Evolutionary conservation across 2,329 filamentous ascomycete species (phyloP).

Genomic region (Parastagonospora avenae): DNA sequence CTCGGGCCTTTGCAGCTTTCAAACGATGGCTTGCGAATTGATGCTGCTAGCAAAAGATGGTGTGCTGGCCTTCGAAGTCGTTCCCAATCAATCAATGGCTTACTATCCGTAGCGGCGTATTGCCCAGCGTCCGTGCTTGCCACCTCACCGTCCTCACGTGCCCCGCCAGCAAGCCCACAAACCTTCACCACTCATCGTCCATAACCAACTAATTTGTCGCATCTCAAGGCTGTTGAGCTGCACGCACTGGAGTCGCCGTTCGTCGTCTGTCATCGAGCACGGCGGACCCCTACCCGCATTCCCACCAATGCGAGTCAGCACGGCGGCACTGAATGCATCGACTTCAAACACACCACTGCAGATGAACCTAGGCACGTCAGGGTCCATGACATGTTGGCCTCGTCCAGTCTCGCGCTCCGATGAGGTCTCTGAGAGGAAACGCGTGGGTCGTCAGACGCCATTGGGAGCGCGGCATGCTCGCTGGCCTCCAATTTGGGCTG

Average conservation of each 20-base stretch:
- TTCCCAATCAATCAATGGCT: background rate
- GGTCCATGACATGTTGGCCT: constrained; percentile 9
- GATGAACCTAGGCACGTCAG: constrained; percentile 8
- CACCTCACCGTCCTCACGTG: background rate
- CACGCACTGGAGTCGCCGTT: background rate
- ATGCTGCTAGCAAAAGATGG: background rate
- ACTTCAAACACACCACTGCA: constrained; percentile 26
- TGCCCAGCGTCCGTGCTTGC: background rate
- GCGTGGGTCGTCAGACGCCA: constrained; percentile 2
- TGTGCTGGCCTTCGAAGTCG: constrained; percentile 1
- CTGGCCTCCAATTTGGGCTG: constrained; percentile 5
- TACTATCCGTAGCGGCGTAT: background rate
- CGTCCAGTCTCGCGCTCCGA: constrained; percentile 6
- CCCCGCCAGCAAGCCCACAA: background rate
- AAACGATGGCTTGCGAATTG: background rate
- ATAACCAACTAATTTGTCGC: background rate
- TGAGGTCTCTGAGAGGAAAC: constrained; percentile 2
- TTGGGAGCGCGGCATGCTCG: constrained; percentile 1
- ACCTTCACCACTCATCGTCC: background rate
- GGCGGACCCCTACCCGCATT: background rate
- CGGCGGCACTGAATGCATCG: constrained; percentile 13
- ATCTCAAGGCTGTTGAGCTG: background rate
- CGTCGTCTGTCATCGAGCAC: background rate
- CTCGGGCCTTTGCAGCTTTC: background rate
- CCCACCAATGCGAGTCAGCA: constrained; percentile 5